Percentiles rank a stretch among this genome's conserved stretches.
Conservation (phyloP, 495 filamentous ascomycete species). For the Podospora pseudoanserina region DNA sequence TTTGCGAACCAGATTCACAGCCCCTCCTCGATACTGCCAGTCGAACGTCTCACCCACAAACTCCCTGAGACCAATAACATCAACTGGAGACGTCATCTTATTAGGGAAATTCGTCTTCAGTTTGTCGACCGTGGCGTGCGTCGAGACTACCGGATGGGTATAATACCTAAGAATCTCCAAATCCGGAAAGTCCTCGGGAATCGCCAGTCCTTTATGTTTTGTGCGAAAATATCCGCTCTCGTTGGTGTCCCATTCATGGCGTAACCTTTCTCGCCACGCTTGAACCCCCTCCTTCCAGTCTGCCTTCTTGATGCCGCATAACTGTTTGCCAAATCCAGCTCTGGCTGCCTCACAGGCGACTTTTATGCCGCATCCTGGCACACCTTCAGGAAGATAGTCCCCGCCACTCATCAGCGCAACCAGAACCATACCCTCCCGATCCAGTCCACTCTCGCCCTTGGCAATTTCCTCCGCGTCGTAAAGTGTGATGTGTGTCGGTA, state of each 20-base stretch:
- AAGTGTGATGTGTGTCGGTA: slow-evolving; percentile 81
- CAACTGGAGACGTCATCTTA: slow-evolving; percentile 59
- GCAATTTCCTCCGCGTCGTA: slow-evolving; percentile 56
- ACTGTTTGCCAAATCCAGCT: slow-evolving; percentile 78
- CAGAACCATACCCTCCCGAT: slow-evolving; percentile 86
- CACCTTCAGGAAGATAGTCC: slow-evolving; percentile 87
- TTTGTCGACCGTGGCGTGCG: slow-evolving; percentile 52
- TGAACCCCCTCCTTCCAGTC: slow-evolving; percentile 49
- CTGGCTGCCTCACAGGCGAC: slow-evolving; percentile 84
- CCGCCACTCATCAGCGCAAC: slow-evolving; percentile 95
- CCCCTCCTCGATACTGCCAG: slow-evolving; percentile 74
- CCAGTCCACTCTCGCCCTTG: slow-evolving; percentile 56
- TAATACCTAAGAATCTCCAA: slow-evolving; percentile 78
- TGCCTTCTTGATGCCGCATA: slow-evolving; percentile 57
- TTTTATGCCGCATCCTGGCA: slow-evolving; percentile 82
- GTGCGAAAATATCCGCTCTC: slow-evolving; percentile 75
- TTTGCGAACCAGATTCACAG: slow-evolving; percentile 77
- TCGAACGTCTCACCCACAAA: slow-evolving; percentile 80
- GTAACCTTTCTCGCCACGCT: slow-evolving; percentile 71
- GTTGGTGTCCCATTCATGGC: slow-evolving; percentile 76
- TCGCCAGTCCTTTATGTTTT: slow-evolving; percentile 66
- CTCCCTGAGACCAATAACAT: slow-evolving; percentile 62
- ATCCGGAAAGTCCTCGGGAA: slow-evolving; percentile 81
- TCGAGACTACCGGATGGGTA: slow-evolving; percentile 76
- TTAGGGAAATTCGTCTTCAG: slow-evolving; percentile 50